Conservation (phyloP, 2,329 filamentous ascomycete genomes). For the Venturiaceae sp. region DNA sequence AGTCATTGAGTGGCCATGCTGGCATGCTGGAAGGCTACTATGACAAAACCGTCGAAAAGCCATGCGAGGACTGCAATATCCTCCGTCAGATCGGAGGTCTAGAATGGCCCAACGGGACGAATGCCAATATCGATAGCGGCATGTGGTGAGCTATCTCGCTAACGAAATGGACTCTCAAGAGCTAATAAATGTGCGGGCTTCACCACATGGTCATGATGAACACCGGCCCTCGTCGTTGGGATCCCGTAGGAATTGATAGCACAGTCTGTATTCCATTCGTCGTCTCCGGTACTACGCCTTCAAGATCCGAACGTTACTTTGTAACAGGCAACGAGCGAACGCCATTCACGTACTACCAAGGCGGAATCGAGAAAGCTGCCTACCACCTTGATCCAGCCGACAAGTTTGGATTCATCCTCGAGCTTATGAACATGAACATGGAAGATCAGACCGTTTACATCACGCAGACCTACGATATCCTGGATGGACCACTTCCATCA, state of each 20-base stretch:
- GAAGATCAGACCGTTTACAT: slow-evolving; percentile 5
- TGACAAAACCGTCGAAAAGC: slow-evolving; percentile 2
- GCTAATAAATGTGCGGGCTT: not conserved
- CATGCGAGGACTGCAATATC: slow-evolving; percentile 6
- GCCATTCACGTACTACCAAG: not conserved
- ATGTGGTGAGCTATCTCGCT: not conserved
- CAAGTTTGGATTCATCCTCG: slow-evolving; percentile 4
- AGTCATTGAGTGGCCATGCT: not conserved
- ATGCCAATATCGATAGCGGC: slow-evolving; percentile 5
- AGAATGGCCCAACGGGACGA: slow-evolving; percentile 2
- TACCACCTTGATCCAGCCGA: slow-evolving; percentile 4
- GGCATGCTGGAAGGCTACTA: slow-evolving; percentile 7
- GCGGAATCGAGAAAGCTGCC: not conserved
- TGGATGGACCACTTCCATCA: slow-evolving; percentile 3
- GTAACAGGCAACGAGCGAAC: slow-evolving; percentile 7
- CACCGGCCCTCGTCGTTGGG: slow-evolving; percentile 2
- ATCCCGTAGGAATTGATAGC: not conserved
- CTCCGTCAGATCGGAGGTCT: not conserved
- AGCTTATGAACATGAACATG: slow-evolving; percentile 10
- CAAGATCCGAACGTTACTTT: not conserved
- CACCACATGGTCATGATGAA: slow-evolving; percentile 7
- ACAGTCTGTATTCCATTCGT: not conserved
- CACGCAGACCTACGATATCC: slow-evolving; percentile 6
- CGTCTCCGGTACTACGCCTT: not conserved
- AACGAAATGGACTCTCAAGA: not conserved